Base-by-base conservation (phyloP, 208 protist genomes). In the Strigomonas culicis region DNA sequence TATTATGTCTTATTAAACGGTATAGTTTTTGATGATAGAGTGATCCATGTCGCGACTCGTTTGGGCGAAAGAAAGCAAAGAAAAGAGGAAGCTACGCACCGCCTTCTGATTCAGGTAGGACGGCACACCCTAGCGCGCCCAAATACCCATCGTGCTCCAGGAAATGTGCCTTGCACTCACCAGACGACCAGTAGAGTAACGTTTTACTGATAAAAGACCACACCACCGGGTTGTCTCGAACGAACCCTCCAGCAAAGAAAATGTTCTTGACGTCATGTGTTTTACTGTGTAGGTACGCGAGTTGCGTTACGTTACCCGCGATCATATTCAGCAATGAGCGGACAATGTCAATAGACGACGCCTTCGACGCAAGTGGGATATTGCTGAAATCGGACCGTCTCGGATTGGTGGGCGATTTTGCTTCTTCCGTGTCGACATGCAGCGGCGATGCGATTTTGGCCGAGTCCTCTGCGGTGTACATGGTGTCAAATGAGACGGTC, bases 91-190 rank as follows among this genome's bases (percentile, higher is more conserved):
- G 11, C 24, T 57, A 25, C 30, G 1, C 8, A 6, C 6, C 4
- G 25, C 39, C 55, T 4, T 60, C 55, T 7, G 17, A 6, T 8
- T 60, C 55, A 24, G n/a, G n/a, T 19, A 71, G 59, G 52, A 87
- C 78, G 13, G 83, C 78, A 31, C 80, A 92, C 24, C 97, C 97
- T 0, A 99, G 72, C 30, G 88, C 90, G 22, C 97, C 97, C 10
- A 99, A 80, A 67, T 98, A 98, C 44, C 97, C 97, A 62, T 99
- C 97, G 71, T 99, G 96, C 32, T 94, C 77, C 15, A 99, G 77
- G 65, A 98, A 99, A 51, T 97, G 90, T 1, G 97, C 95, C 15
- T 93, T 62, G 59, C 71, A 80, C 70, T 83, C 82, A 7, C 91
- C 94, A 8, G 82, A 86, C 24, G 96, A 98, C 97, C 97, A 99